Percentiles rank a stretch among this genome's conserved stretches.
Conservation (phyloP, 106 monocot species). For the Acorus gramineus region DNA sequence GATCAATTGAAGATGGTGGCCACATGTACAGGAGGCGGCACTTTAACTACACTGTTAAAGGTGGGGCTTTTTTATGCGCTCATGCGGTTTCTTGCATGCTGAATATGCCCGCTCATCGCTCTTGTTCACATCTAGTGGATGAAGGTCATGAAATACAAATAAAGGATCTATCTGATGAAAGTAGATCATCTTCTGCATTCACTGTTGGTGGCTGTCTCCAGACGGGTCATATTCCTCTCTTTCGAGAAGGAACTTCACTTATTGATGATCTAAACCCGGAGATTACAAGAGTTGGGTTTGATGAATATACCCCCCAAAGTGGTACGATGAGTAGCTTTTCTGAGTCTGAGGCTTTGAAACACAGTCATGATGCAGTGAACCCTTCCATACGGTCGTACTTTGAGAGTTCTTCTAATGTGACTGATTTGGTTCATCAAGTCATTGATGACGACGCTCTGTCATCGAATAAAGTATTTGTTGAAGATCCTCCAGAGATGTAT, state of each 20-base stretch:
- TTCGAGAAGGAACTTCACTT: slow-evolving; percentile 8
- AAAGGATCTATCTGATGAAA: slow-evolving; percentile 5
- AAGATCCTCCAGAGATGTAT: slow-evolving; percentile 62
- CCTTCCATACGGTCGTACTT: not conserved
- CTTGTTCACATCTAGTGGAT: slow-evolving; percentile 8
- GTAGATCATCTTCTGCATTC: not conserved
- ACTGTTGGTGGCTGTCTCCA: slow-evolving; percentile 9
- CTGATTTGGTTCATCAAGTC: slow-evolving; percentile 3
- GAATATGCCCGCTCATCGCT: slow-evolving; percentile 20
- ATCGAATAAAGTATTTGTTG: slow-evolving; percentile 18
- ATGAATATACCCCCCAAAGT: slow-evolving; percentile 6
- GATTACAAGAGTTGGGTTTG: slow-evolving; percentile 4
- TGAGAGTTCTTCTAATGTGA: slow-evolving; percentile 7
- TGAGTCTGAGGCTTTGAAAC: slow-evolving; percentile 3
- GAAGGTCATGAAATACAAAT: slow-evolving; percentile 1
- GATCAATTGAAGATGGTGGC: slow-evolving; percentile 12
- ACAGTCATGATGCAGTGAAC: slow-evolving; percentile 2
- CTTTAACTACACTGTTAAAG: slow-evolving; percentile 43
- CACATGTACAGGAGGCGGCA: slow-evolving; percentile 25
- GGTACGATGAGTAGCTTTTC: too few species aligned
- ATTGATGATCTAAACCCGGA: slow-evolving; percentile 3
- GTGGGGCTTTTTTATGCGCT: slow-evolving; percentile 58
- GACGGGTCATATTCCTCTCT: slow-evolving; percentile 9
- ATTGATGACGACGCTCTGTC: slow-evolving; percentile 3
- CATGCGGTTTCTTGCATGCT: slow-evolving; percentile 48